phyloP scores from a whole-genome alignment of 1,139 yeast genomes.

The Debaryomyces udenii region DNA sequence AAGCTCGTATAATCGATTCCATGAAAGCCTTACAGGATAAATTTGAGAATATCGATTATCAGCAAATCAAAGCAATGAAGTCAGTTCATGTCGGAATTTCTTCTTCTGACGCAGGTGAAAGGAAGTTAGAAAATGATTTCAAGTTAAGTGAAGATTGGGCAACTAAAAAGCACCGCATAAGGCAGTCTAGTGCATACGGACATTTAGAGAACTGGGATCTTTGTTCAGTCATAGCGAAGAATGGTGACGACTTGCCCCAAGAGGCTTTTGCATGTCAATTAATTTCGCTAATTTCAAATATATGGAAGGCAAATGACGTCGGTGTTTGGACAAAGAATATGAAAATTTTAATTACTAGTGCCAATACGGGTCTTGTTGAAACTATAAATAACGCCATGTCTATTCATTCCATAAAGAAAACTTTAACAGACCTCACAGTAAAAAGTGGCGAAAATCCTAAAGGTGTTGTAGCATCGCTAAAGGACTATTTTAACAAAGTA shows the following conservation, averaged over 20 bases:
- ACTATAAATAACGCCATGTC: conserved; percentile 94
- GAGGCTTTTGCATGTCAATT: conserved; percentile 97
- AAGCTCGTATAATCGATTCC: conserved; percentile 76
- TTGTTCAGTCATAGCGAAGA: conserved; percentile 92
- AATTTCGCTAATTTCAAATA: conserved; percentile 79
- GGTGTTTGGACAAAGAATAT: conserved; percentile 90
- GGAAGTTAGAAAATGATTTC: conserved; percentile 88
- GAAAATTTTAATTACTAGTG: conserved; percentile 89
- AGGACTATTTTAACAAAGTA: conserved; percentile 73
- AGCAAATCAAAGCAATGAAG: conserved; percentile 25
- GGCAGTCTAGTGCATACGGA: conserved; percentile 77
- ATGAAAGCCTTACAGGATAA: conserved; percentile 86
- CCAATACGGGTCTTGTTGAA: conserved; percentile 89
- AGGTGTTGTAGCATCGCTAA: conserved; percentile 69
- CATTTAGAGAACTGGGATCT: conserved; percentile 91
- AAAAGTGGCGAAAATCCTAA: conserved; percentile 65
- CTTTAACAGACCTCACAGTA: conserved; percentile 75
- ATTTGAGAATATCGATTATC: conserved; percentile 51
- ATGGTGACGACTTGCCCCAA: conserved; percentile 93
- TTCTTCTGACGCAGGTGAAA: conserved; percentile 69
- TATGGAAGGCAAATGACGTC: conserved; percentile 72
- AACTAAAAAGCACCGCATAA: conserved; percentile 75
- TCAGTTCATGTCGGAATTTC: conserved; percentile 2
- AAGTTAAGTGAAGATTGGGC: conserved; percentile 95
- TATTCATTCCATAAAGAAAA: conserved; percentile 90